Percentiles rank a stretch among this genome's conserved stretches.
phyloP scores from a whole-genome alignment of 495 filamentous ascomycete species.

The Chaetomium tenue region DNA sequence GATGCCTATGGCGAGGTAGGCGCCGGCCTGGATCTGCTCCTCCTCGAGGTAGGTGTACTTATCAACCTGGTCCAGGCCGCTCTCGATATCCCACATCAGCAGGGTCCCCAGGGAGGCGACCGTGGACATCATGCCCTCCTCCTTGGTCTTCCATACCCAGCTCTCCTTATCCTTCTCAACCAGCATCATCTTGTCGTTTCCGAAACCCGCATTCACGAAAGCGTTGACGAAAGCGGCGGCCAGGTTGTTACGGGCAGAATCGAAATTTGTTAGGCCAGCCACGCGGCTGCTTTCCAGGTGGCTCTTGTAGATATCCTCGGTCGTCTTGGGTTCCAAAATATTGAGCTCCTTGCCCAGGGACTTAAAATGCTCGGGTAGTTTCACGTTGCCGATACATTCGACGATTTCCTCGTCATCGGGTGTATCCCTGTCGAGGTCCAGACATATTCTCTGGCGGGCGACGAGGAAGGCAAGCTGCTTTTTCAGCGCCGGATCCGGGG shows the following conservation, averaged over 20 bases:
- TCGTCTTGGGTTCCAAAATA: conserved; percentile 92
- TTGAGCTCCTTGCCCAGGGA: conserved; percentile 92
- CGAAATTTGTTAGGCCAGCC: conserved; percentile 86
- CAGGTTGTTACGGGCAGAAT: conserved; percentile 93
- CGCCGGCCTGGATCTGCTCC: conserved; percentile 84
- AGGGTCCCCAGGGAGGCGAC: conserved; percentile 89
- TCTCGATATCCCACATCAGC: conserved; percentile 85
- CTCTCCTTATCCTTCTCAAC: conserved; percentile 74
- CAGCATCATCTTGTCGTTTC: conserved; percentile 96
- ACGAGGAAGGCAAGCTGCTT: conserved; percentile 94
- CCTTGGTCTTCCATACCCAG: conserved; percentile 99
- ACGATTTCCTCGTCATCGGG: conserved; percentile 65
- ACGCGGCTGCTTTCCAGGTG: conserved; percentile 93
- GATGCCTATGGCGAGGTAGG: conserved; percentile 85
- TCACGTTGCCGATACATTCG: conserved; percentile 83
- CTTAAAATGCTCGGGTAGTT: conserved; percentile 89
- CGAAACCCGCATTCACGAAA: conserved; percentile 94
- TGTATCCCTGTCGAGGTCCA: conserved; percentile 61
- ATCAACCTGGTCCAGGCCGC: conserved; percentile 85
- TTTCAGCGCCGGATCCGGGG: conserved; percentile 76
- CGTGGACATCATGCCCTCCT: conserved; percentile 95
- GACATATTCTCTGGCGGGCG: conserved; percentile 83
- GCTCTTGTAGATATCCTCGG: conserved; percentile 99
- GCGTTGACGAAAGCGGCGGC: conserved; percentile 95
- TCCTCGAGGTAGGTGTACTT: conserved; percentile 84